These are phyloP conservation scores for Croton laevigatus DNA, from an alignment of 441 rosid species.

Conservation along the genomic window DNA sequence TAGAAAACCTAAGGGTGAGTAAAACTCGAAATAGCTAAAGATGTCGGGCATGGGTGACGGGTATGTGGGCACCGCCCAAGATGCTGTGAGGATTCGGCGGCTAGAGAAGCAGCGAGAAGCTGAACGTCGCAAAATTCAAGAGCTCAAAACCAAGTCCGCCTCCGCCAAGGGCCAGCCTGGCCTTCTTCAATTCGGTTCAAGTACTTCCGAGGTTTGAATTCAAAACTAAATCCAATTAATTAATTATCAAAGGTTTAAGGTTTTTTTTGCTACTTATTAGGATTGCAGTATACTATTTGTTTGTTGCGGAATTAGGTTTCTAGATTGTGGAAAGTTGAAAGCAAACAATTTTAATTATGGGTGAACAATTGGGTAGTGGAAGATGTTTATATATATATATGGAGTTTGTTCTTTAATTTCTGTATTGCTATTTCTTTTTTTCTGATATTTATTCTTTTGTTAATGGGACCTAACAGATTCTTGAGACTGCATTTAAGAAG, in stretches of 20 bases:
- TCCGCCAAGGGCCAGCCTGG: slow-evolving; percentile 77
- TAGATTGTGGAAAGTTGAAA: neutral
- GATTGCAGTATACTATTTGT: too few relatives aligned
- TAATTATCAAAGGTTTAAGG: neutral
- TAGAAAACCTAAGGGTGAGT: too few relatives aligned
- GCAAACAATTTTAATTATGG: too few relatives aligned
- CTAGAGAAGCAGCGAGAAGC: slow-evolving; percentile 97
- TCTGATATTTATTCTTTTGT: too few relatives aligned
- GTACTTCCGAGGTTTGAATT: slow-evolving; percentile 76
- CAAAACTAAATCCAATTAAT: neutral
- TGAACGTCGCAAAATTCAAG: slow-evolving; percentile 90
- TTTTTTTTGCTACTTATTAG: neutral
- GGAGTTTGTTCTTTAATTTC: neutral
- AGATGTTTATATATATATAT: neutral
- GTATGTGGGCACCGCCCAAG: slow-evolving; percentile 96
- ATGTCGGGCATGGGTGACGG: slow-evolving; percentile 99
- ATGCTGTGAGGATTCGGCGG: slow-evolving; percentile 92
- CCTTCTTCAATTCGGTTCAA: slow-evolving; percentile 93
- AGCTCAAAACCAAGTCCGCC: slow-evolving; percentile 82
- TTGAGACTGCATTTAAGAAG: slow-evolving; percentile 92
- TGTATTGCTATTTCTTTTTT: neutral
- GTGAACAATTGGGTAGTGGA: neutral
- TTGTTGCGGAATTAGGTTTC: neutral
- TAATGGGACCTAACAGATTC: slow-evolving; percentile 46
- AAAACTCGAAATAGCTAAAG: slow-evolving; percentile 18